Evolutionary conservation across 75 land plant species (phyloP).

Genomic region (Pinus taeda): DNA sequence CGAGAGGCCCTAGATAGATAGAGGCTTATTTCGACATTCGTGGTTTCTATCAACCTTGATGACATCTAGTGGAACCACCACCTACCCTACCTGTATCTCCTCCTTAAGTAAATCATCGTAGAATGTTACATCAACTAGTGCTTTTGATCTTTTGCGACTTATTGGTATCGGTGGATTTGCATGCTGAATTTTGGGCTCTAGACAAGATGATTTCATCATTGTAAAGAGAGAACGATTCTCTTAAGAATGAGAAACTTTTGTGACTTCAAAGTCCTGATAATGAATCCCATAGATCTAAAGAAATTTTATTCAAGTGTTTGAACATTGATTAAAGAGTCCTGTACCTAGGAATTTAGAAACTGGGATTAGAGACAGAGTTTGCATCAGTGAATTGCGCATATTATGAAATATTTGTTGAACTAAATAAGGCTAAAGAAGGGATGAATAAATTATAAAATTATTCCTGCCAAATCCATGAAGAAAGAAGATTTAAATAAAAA

Average conservation of each 20-base stretch:
- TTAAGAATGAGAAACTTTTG: neutral
- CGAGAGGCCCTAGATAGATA: no score
- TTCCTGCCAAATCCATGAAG: neutral
- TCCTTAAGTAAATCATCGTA: no score
- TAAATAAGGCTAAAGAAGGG: neutral
- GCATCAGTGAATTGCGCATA: neutral
- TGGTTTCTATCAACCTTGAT: no score
- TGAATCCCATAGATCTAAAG: neutral
- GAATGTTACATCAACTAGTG: no score
- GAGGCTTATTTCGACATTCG: no score
- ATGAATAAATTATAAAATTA: neutral
- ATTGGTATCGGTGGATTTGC: no score
- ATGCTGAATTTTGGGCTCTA: no score
- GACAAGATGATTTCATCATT: no score
- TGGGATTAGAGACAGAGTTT: neutral
- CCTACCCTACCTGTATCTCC: no score
- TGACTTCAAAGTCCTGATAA: neutral
- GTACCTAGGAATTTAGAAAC: neutral
- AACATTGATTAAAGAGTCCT: neutral
- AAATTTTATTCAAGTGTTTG: neutral
- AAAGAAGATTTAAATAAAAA: neutral
- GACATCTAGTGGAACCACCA: no score
- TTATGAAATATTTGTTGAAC: neutral
- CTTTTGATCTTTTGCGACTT: no score
- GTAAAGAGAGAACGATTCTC: no score